Percentiles rank a stretch among this genome's conserved stretches.
These are phyloP conservation scores for Saccharomyces paradoxus DNA, from an alignment of 805 yeast genomes.

Conservation along the genomic window DNA sequence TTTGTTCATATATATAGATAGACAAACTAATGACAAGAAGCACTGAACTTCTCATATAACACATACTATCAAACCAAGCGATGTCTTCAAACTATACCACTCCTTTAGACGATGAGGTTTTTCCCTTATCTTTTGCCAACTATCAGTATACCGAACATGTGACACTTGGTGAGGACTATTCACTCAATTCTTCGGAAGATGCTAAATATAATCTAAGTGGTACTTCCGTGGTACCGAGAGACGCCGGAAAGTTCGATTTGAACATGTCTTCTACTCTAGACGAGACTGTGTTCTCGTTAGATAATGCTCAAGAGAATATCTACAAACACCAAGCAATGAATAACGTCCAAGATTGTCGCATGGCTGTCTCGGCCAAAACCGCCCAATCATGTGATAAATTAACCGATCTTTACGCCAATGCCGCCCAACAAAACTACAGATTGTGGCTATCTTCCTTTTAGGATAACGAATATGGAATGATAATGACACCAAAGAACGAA, in stretches of 20 bases:
- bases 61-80: background rate
- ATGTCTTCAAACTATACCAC: background rate
- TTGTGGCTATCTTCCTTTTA: slow-evolving; percentile 19
- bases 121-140: slow-evolving; percentile 9
- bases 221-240: slow-evolving; percentile 1
- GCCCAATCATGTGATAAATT: slow-evolving; percentile 8
- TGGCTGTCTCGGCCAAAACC: background rate
- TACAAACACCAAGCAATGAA: slow-evolving; percentile 1
- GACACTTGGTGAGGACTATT: background rate
- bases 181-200: background rate
- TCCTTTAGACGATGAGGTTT: slow-evolving; percentile 7
- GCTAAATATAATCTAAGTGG: background rate
- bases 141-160: background rate
- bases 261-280: background rate
- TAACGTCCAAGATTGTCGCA: slow-evolving; percentile 4
- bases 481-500: background rate
- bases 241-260: background rate
- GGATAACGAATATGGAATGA: background rate
- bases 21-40: background rate
- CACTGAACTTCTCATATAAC: background rate
- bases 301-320: slow-evolving; percentile 3
- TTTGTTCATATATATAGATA: background rate
- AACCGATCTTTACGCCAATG: slow-evolving; percentile 14
- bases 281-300: slow-evolving; percentile 10
- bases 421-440: slow-evolving; percentile 27